phyloP scores from a whole-genome alignment of 805 yeast species.

The Ogataea minuta region DNA sequence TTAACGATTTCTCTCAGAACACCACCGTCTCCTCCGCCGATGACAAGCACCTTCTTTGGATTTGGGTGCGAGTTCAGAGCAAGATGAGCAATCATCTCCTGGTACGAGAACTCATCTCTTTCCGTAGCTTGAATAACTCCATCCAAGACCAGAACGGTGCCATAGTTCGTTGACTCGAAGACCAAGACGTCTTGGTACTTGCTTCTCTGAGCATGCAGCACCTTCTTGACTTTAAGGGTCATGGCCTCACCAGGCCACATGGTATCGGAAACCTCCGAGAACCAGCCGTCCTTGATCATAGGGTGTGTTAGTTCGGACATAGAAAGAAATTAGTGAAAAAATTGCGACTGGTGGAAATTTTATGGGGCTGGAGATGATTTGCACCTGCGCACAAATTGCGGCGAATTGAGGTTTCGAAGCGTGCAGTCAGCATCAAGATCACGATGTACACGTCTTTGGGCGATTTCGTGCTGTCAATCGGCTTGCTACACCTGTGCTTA shows the following conservation, averaged over 20 bases:
- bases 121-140: constrained; percentile 96
- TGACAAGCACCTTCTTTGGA: constrained; percentile 90
- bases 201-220: constrained; percentile 81
- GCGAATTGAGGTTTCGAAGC: no score
- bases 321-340: constrained; percentile 4
- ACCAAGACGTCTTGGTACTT: constrained; percentile 92
- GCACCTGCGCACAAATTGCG: neutral
- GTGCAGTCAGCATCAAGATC: neutral
- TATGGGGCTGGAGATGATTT: neutral
- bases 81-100: constrained; percentile 96
- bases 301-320: constrained; percentile 49
- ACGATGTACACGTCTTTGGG: no score
- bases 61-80: constrained; percentile 91
- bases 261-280: constrained; percentile 89
- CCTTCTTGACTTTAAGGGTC: constrained; percentile 83
- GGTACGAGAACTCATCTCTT: constrained; percentile 96
- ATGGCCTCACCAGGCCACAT: constrained; percentile 99
- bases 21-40: constrained; percentile 99
- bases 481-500: no score
- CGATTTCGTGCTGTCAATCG: no score
- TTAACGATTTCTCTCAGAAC: constrained; percentile 92
- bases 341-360: neutral
- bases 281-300: constrained; percentile 85
- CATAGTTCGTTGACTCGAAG: constrained; percentile 89
- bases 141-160: constrained; percentile 92